phyloP scores from a whole-genome alignment of 2,329 filamentous ascomycete species.

The Mycogone perniciosa region DNA sequence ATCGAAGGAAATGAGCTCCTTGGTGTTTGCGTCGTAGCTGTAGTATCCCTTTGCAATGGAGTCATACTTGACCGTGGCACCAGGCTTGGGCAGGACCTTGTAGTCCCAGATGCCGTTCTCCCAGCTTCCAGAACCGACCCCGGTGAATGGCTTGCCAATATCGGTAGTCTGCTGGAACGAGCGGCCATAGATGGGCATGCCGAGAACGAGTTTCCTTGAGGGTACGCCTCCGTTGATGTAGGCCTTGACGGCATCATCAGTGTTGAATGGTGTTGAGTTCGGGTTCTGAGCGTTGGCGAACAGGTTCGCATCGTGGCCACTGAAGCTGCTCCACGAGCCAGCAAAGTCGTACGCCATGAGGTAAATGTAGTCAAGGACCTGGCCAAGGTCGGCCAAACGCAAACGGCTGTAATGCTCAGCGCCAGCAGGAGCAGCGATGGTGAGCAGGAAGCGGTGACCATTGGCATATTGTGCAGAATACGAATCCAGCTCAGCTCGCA shows the following conservation, averaged over 20 bases:
- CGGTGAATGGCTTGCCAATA: constrained; percentile 56
- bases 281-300: constrained; percentile 50
- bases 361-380: constrained; percentile 50
- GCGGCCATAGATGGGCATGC: constrained; percentile 57
- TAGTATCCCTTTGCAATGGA: constrained; percentile 56
- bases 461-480: constrained; percentile 39
- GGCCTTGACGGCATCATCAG: constrained; percentile 55
- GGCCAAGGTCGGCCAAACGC: constrained; percentile 41
- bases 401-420: constrained; percentile 43
- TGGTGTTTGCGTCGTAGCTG: constrained; percentile 56
- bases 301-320: constrained; percentile 69
- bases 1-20: constrained; percentile 67
- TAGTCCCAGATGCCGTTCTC: constrained; percentile 75
- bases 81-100: constrained; percentile 63
- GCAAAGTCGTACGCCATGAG: constrained; percentile 76
- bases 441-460: constrained; percentile 48
- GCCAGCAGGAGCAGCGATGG: constrained; percentile 47
- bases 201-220: constrained; percentile 62
- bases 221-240: constrained; percentile 61
- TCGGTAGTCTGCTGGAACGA: constrained; percentile 45
- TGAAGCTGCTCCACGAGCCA: constrained; percentile 59
- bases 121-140: constrained; percentile 63
- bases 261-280: constrained; percentile 61
- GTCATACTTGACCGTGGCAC: constrained; percentile 54
- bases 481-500: constrained; percentile 42